Evolutionary conservation across 2,329 filamentous ascomycete genomes (phyloP).

Genomic region (Lachnellula hyalina): DNA sequence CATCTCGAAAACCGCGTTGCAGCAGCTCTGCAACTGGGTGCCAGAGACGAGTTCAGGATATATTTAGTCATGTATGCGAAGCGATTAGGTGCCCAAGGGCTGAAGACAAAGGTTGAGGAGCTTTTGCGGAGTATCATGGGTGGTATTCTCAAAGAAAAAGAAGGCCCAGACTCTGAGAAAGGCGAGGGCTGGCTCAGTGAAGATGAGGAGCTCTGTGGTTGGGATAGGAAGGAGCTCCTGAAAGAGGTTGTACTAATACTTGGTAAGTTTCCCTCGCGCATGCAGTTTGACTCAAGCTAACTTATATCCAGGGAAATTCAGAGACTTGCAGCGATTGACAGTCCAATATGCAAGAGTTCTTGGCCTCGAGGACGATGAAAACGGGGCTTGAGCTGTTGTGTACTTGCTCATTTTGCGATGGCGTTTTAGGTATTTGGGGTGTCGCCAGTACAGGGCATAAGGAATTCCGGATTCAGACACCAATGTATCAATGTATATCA

Average conservation of each 20-base stretch:
- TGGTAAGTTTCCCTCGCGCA: conserved; percentile 50
- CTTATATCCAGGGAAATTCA: conserved; percentile 69
- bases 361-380: conserved; percentile 44
- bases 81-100: conserved; percentile 82
- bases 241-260: conserved; percentile 90
- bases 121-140: conserved; percentile 77
- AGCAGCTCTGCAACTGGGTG: conserved; percentile 76
- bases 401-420: conserved; percentile 14
- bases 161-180: conserved; percentile 35
- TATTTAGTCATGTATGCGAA: conserved; percentile 99
- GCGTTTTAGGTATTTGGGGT: conserved; percentile 22
- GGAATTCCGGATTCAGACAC: not conserved
- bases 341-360: conserved; percentile 88
- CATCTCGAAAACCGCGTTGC: conserved; percentile 94
- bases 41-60: conserved; percentile 86
- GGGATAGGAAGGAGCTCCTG: conserved; percentile 80
- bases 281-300: conserved; percentile 10
- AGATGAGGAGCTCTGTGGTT: conserved; percentile 76
- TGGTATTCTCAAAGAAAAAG: conserved; percentile 58
- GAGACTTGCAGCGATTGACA: conserved; percentile 89
- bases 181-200: conserved; percentile 59
- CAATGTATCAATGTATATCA: not conserved
- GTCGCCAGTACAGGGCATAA: conserved; percentile 5
- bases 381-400: conserved; percentile 10
- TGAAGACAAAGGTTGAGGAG: conserved; percentile 87